These are phyloP conservation scores for Adansonia grandidieri DNA, from an alignment of 441 rosid genomes.

Conservation along the genomic window DNA sequence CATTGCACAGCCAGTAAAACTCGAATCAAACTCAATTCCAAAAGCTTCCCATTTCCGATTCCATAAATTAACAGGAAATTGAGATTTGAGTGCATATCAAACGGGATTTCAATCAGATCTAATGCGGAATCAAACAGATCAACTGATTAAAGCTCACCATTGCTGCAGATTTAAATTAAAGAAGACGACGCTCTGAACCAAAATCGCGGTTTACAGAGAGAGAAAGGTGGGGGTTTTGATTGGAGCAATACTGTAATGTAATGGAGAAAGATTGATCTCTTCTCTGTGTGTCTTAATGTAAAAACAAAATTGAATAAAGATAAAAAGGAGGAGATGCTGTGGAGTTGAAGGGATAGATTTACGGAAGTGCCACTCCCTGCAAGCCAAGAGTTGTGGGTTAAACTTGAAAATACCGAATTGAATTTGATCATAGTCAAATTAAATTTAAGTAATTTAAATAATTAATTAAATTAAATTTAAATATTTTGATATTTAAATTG, in stretches of 20 bases:
- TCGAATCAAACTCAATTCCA: slow-evolving; percentile 14
- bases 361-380: slow-evolving; percentile 38
- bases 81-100: slow-evolving; percentile 40
- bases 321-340: slow-evolving; percentile 15
- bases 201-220: slow-evolving; percentile 18
- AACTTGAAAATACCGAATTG: too few relatives aligned
- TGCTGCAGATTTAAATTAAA: slow-evolving; percentile 36
- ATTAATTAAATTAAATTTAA: too few relatives aligned
- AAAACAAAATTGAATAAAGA: not conserved
- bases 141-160: slow-evolving; percentile 55
- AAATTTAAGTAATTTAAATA: too few relatives aligned
- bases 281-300: slow-evolving; percentile 11
- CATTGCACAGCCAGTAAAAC: not conserved
- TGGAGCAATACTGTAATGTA: not conserved
- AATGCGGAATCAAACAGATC: slow-evolving; percentile 38
- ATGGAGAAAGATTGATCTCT: not conserved
- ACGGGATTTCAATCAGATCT: slow-evolving; percentile 63
- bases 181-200: slow-evolving; percentile 14
- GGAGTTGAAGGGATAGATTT: slow-evolving; percentile 29
- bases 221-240: slow-evolving; percentile 15
- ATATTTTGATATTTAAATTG: too few relatives aligned
- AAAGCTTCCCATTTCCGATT: slow-evolving; percentile 26
- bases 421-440: too few relatives aligned
- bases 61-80: slow-evolving; percentile 22
- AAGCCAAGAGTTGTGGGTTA: too few relatives aligned